phyloP scores from a whole-genome alignment of 1,284 basidiomycete species.

The Trametes versicolor region DNA sequence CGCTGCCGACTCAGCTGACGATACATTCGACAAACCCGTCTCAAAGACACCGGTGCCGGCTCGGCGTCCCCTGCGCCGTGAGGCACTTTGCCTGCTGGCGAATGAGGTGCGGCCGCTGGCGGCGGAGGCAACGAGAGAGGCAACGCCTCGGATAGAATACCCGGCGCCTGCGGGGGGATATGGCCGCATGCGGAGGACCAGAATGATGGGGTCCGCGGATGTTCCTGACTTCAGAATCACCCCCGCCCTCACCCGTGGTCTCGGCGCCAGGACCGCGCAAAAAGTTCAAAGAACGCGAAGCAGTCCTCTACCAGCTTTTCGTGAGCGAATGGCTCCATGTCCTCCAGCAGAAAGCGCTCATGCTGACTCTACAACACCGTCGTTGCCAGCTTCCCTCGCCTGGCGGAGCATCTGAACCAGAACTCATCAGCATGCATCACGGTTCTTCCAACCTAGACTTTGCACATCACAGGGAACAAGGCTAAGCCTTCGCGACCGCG shows the following conservation, averaged over 20 bases:
- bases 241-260: too few species aligned
- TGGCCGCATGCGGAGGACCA: neutral
- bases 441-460: constrained; percentile 2
- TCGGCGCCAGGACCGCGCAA: too few species aligned
- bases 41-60: neutral
- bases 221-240: too few species aligned
- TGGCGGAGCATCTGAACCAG: neutral
- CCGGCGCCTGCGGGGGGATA: neutral
- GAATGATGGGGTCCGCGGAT: neutral
- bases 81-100: neutral
- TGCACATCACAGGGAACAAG: neutral
- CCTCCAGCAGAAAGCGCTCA: too few species aligned
- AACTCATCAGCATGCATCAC: neutral
- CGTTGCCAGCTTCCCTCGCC: too few species aligned
- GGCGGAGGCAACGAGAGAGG: neutral
- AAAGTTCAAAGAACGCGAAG: too few species aligned
- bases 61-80: neutral
- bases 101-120: neutral
- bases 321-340: too few species aligned
- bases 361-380: too few species aligned
- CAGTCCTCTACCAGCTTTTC: too few species aligned
- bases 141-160: neutral
- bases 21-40: neutral
- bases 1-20: neutral
- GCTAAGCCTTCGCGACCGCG: neutral